phyloP scores from a whole-genome alignment of 78 protist species.

The Dictyostelium firmibasis region DNA sequence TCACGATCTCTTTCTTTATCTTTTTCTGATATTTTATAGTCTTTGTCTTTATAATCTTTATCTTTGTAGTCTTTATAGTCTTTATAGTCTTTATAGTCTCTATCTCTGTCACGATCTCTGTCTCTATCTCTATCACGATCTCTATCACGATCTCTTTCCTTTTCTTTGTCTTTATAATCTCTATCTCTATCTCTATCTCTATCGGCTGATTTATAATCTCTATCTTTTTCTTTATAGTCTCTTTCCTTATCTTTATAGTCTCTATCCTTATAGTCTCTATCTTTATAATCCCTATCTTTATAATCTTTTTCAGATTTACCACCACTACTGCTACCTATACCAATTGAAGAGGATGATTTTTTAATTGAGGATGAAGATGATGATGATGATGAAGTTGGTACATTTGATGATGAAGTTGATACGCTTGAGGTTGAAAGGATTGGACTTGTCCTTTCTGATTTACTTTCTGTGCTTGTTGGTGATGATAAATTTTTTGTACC shows the following conservation, averaged over 20 bases:
- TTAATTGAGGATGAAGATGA: background rate
- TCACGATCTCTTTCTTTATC: background rate
- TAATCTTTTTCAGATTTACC: background rate
- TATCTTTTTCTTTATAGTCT: background rate
- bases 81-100: background rate
- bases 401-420: background rate
- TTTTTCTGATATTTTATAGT: background rate
- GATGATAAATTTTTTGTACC: background rate
- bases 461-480: slow-evolving; percentile 8
- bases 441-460: background rate
- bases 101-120: background rate
- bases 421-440: background rate
- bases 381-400: background rate
- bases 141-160: background rate
- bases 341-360: background rate
- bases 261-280: background rate
- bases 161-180: background rate
- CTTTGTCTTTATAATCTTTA: background rate
- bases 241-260: background rate
- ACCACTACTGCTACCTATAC: background rate
- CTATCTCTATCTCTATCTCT: background rate
- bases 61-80: background rate
- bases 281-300: background rate
- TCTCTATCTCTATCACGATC: background rate
- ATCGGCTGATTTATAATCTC: background rate